Base-by-base conservation (phyloP, 169 alveolate species). In the Perkinsus olseni region DNA sequence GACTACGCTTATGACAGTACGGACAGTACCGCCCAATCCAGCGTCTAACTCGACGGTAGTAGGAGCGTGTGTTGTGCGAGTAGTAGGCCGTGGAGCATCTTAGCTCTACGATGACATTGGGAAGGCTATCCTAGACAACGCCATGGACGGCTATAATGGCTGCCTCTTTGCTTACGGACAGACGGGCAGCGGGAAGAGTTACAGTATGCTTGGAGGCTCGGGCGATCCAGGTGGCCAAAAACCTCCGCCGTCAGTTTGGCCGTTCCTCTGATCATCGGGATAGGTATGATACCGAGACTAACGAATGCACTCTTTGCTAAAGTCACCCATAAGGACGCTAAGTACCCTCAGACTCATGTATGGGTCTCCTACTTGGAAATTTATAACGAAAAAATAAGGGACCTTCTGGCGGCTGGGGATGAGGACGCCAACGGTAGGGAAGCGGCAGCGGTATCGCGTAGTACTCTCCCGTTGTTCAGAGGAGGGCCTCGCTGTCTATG, bases 321-420 rank as follows among this genome's bases (percentile, higher is more conserved):
- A 92, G 91, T 94, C 62, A 38, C 93, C 0, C 92, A 51, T 37
- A 94, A 95, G 20, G 93, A 92, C 17, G 31, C 82, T 21, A 62
- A 62, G 82, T 62, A 62, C 82, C 82, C 82, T 8, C 82, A 93
- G 74, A 94, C 96, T 21, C 94, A 96, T 45, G 97, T 96, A 36
- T 90, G 97, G 92, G 98, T 97, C 6, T 95, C 97, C 39, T 98
- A 95, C 95, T 93, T 97, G 48, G 98, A 98, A 96, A 96, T 98
- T 62, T 98, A 98, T 95, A 97, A 97, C 94, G 99, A 97, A 95
- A 97, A 96, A 93, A 95, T 97, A n/a, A 92, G 97, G 50, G 99
- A 97, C 93, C 94, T 97, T 91, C 96, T 97, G n/a, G 95, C 96
- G 8, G 92, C 94, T 62, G 82, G 82, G 0, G 82, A 62, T 28